Evolutionary conservation across 331 rosid genomes (phyloP).

Genomic region (Pyrus hybrid): DNA sequence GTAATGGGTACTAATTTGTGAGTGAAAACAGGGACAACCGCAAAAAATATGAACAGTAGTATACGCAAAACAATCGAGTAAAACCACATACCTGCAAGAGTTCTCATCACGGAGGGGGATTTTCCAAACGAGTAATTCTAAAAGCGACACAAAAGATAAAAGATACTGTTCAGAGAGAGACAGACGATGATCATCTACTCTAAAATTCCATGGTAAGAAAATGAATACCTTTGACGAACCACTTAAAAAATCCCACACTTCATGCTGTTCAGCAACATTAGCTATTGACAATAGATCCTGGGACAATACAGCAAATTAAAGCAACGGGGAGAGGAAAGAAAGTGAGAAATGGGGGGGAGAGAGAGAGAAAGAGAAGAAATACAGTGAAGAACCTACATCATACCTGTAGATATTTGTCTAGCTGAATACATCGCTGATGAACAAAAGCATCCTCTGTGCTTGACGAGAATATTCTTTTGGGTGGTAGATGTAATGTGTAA

Average conservation of each 20-base stretch:
- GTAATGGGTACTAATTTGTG: background rate
- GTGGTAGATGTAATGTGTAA: conserved; percentile 81
- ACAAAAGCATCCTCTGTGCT: conserved; percentile 98
- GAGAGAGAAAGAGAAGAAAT: background rate
- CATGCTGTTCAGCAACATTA: conserved; percentile 88
- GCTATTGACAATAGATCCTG: conserved; percentile 95
- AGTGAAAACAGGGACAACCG: background rate
- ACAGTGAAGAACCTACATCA: conserved; percentile 1
- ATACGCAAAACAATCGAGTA: conserved; percentile 20
- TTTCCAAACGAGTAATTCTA: conserved; percentile 93
- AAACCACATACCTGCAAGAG: conserved; percentile 77
- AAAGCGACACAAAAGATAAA: background rate
- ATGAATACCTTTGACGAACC: conserved; percentile 75
- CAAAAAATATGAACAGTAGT: background rate
- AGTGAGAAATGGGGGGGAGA: background rate
- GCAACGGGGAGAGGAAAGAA: background rate
- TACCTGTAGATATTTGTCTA: conserved; percentile 93
- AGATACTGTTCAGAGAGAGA: background rate
- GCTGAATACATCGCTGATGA: conserved; percentile 92
- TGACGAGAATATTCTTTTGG: conserved; percentile 96
- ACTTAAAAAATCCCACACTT: conserved; percentile 96
- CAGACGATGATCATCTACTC: background rate
- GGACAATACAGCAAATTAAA: conserved; percentile 12
- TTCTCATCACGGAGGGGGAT: conserved; percentile 86
- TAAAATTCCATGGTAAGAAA: conserved; percentile 10